Conservation (phyloP, 352 stramenopile genomes). For the Saprolegnia diclina region DNA sequence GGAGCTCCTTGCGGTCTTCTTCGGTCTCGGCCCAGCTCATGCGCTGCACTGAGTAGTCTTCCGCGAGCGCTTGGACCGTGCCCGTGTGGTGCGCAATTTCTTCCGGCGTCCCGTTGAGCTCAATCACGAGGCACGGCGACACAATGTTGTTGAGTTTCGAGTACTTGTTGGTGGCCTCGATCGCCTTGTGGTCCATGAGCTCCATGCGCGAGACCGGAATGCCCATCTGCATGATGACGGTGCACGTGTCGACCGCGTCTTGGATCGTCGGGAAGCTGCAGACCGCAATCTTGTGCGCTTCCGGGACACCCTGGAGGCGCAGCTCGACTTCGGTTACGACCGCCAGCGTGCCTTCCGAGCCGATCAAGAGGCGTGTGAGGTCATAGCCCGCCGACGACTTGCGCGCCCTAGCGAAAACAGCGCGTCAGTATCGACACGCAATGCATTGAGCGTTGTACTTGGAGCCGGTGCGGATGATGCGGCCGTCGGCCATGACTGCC, state of each 20-base stretch:
- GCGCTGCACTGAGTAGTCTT: slow-evolving; percentile 74
- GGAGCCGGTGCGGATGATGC: slow-evolving; percentile 86
- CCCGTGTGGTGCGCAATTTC: slow-evolving; percentile 86
- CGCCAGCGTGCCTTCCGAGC: slow-evolving; percentile 92
- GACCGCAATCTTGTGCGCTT: slow-evolving; percentile 86
- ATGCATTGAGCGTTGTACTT: slow-evolving; percentile 38
- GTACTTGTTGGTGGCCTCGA: slow-evolving; percentile 82
- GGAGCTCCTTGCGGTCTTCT: slow-evolving; percentile 80
- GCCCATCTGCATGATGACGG: slow-evolving; percentile 83
- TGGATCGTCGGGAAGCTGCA: slow-evolving; percentile 91
- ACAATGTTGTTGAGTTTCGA: slow-evolving; percentile 72
- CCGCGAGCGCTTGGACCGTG: slow-evolving; percentile 78
- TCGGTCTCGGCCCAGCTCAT: slow-evolving; percentile 67
- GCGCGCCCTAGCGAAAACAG: slow-evolving; percentile 49
- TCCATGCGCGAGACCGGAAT: slow-evolving; percentile 84
- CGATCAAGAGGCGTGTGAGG: slow-evolving; percentile 91
- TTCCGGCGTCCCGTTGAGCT: slow-evolving; percentile 82
- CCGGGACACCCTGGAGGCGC: slow-evolving; percentile 89
- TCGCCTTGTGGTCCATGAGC: slow-evolving; percentile 76
- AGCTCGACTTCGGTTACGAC: slow-evolving; percentile 95
- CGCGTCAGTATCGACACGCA: not conserved
- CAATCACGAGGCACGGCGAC: slow-evolving; percentile 91
- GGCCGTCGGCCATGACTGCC: slow-evolving; percentile 86
- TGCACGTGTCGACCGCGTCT: slow-evolving; percentile 75
- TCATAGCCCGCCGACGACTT: slow-evolving; percentile 98